A percentile compares a stretch with the other conserved stretches of the same genome.
Evolutionary conservation across 2,329 filamentous ascomycete species (phyloP).

Genomic region (Huntiella omanensis): DNA sequence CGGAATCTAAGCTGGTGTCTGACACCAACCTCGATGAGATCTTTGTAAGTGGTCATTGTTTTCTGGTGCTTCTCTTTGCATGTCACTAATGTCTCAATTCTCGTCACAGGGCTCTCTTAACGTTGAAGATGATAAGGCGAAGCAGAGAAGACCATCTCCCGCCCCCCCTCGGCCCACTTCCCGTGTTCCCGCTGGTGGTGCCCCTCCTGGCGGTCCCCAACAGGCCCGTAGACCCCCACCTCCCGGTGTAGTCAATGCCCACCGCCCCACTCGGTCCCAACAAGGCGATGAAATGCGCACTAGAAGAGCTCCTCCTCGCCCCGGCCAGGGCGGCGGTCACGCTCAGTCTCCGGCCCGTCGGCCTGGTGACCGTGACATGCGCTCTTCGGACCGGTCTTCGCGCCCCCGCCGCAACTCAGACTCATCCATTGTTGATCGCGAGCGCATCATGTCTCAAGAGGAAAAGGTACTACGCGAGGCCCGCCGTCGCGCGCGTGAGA

Average conservation of each 20-base stretch:
- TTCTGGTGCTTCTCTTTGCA: not conserved
- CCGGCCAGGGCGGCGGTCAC: conserved; percentile 46
- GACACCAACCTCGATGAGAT: conserved; percentile 42
- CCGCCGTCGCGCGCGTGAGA: conserved; percentile 33
- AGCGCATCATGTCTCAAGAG: conserved; percentile 41
- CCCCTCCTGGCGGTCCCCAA: conserved; percentile 9
- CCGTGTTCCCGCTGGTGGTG: conserved; percentile 12
- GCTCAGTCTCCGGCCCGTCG: conserved; percentile 42
- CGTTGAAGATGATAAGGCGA: conserved; percentile 47
- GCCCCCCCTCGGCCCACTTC: conserved; percentile 8
- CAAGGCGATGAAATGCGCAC: conserved; percentile 19
- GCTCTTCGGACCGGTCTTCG: conserved; percentile 25
- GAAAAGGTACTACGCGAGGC: conserved; percentile 32
- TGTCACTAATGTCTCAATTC: not conserved
- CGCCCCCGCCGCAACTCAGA: conserved; percentile 56
- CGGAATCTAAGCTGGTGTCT: conserved; percentile 25
- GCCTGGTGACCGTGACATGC: conserved; percentile 20
- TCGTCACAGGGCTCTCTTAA: conserved; percentile 12
- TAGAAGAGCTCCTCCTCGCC: conserved; percentile 26
- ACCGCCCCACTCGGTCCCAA: conserved; percentile 40
- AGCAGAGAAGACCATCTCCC: conserved; percentile 30
- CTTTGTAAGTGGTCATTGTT: conserved; percentile 42
- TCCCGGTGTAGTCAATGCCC: conserved; percentile 47
- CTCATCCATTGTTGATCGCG: conserved; percentile 47
- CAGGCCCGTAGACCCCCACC: conserved; percentile 23